phyloP scores from a whole-genome alignment of 805 yeast species.

The Debaryomyces prosopidis region DNA sequence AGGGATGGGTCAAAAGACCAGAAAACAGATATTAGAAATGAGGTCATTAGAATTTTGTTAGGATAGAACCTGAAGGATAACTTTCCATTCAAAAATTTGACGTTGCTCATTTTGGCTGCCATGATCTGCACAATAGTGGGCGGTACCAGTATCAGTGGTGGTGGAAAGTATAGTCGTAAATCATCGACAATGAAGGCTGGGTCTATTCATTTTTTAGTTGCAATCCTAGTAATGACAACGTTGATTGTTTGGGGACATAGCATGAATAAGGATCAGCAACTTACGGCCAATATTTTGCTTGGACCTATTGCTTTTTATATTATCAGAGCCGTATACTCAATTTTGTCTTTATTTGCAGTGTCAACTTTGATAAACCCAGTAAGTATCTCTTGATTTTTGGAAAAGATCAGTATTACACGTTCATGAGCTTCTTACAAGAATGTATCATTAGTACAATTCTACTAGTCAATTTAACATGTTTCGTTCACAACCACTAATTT shows the following conservation, averaged over 20 bases:
- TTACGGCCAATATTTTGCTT: slow-evolving; percentile 5
- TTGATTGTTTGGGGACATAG: background rate
- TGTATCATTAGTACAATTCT: background rate
- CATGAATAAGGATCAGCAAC: background rate
- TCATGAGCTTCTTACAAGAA: slow-evolving; percentile 14
- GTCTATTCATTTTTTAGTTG: slow-evolving; percentile 11
- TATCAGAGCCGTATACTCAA: slow-evolving; percentile 12
- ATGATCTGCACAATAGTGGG: slow-evolving; percentile 11
- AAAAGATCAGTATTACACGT: slow-evolving; percentile 12
- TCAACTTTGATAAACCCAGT: slow-evolving; percentile 9
- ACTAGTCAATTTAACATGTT: background rate
- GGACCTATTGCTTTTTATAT: slow-evolving; percentile 8
- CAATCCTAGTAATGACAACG: slow-evolving; percentile 6
- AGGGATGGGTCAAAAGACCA: background rate
- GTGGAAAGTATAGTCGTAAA: slow-evolving; percentile 1
- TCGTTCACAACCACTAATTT: background rate
- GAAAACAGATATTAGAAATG: background rate
- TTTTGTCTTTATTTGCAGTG: slow-evolving; percentile 13
- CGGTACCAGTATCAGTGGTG: slow-evolving; percentile 3
- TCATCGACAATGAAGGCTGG: slow-evolving; percentile 8
- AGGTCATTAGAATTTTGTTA: background rate
- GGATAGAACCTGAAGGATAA: slow-evolving; percentile 1
- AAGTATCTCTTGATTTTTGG: slow-evolving; percentile 14
- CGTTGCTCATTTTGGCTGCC: slow-evolving; percentile 9
- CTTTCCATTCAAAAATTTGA: slow-evolving; percentile 9